phyloP scores from a whole-genome alignment of 2,329 filamentous ascomycete genomes.

The Fusarium tricinctum region DNA sequence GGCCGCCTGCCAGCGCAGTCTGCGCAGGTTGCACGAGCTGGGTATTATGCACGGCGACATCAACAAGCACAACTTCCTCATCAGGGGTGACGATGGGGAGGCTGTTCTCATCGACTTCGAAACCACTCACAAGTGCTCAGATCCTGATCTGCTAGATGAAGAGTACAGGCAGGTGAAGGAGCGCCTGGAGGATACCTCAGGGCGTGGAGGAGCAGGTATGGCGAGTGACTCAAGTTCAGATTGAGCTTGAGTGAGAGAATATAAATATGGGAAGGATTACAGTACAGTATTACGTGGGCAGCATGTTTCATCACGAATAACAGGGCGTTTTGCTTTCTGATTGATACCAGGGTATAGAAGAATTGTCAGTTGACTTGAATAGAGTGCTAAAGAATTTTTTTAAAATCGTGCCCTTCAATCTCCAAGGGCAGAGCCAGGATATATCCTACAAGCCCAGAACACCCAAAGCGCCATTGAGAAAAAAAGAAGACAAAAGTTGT shows the following conservation, averaged over 20 bases:
- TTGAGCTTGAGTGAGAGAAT: slow-evolving; percentile 14
- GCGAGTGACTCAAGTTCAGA: slow-evolving; percentile 49
- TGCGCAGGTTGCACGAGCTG: slow-evolving; percentile 49
- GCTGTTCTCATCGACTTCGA: slow-evolving; percentile 54
- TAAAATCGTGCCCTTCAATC: slow-evolving; percentile 13
- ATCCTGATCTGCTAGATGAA: slow-evolving; percentile 42
- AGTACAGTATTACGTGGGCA: slow-evolving; percentile 10
- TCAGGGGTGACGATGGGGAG: slow-evolving; percentile 45
- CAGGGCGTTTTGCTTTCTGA: slow-evolving; percentile 13
- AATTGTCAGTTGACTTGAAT: slow-evolving; percentile 21
- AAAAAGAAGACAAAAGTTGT: slow-evolving; percentile 3
- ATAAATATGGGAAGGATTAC: neutral
- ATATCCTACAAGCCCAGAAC: slow-evolving; percentile 33
- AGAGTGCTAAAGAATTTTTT: slow-evolving; percentile 22
- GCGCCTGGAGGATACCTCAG: slow-evolving; percentile 46
- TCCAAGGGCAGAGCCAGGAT: slow-evolving; percentile 11
- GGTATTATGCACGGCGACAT: slow-evolving; percentile 54
- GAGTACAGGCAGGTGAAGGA: slow-evolving; percentile 45
- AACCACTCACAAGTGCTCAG: slow-evolving; percentile 48
- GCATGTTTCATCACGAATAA: slow-evolving; percentile 19
- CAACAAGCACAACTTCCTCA: slow-evolving; percentile 55
- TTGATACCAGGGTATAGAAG: slow-evolving; percentile 34
- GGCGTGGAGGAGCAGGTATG: slow-evolving; percentile 46
- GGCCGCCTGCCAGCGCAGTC: slow-evolving; percentile 47
- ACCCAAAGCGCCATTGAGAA: slow-evolving; percentile 37